These are phyloP conservation scores for Picea glauca DNA, from an alignment of 75 land plant species.

Conservation along the genomic window DNA sequence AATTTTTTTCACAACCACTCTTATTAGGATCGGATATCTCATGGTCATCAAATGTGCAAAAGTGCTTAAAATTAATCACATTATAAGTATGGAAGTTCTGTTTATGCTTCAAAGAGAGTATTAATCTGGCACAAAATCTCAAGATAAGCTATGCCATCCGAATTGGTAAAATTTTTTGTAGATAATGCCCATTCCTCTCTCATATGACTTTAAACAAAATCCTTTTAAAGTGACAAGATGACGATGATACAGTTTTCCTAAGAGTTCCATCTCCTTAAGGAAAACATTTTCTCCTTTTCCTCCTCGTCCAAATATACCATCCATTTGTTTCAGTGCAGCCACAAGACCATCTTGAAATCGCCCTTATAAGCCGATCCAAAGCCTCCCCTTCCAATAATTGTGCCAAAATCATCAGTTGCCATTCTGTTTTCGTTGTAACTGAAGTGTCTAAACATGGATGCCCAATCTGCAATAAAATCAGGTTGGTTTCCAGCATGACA, in stretches of 20 bases:
- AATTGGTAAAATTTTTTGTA: no score
- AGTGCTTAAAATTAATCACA: no score
- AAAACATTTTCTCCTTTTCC: slow-evolving; percentile 30
- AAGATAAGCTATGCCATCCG: no score
- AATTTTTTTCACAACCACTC: no score
- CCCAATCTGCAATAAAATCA: slow-evolving; percentile 17
- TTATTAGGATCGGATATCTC: no score
- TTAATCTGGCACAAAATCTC: no score
- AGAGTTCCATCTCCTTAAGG: slow-evolving; percentile 44
- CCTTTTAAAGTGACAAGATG: slow-evolving; percentile 69
- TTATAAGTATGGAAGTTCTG: no score
- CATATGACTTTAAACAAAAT: slow-evolving; percentile 38
- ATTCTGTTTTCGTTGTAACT: slow-evolving; percentile 52
- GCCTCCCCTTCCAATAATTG: slow-evolving; percentile 42
- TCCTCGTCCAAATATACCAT: slow-evolving; percentile 5
- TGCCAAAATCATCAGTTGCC: slow-evolving; percentile 66
- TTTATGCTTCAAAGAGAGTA: no score
- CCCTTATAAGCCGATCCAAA: slow-evolving; percentile 61
- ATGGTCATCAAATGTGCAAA: no score
- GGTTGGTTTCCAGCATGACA: neutral
- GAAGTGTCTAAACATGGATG: slow-evolving; percentile 31
- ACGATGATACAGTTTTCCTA: slow-evolving; percentile 73
- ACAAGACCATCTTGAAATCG: slow-evolving; percentile 50
- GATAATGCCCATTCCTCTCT: slow-evolving; percentile 5
- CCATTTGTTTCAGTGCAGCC: slow-evolving; percentile 49